Evolutionary conservation across 2,329 filamentous ascomycete genomes (phyloP).

Genomic region (Venturia aucupariae): DNA sequence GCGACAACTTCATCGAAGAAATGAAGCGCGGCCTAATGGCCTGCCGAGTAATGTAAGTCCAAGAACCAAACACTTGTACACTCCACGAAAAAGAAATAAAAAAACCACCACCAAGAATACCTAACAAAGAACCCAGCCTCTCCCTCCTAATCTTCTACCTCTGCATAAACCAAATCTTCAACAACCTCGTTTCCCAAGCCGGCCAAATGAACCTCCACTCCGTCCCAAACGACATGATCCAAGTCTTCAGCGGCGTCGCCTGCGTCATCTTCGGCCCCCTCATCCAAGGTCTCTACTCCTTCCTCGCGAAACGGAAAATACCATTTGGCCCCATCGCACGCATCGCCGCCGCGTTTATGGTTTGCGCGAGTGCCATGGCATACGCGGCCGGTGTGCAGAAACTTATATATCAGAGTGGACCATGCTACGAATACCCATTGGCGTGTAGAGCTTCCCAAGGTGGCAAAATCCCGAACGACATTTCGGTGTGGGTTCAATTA

Average conservation of each 20-base stretch:
- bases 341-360: slow-evolving; percentile 26
- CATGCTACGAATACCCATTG: slow-evolving; percentile 29
- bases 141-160: slow-evolving; percentile 28
- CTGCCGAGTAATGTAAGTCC: slow-evolving; percentile 24
- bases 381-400: slow-evolving; percentile 26
- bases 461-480: slow-evolving; percentile 21
- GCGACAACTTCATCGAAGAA: slow-evolving; percentile 21
- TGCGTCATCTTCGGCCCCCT: slow-evolving; percentile 27
- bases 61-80: too few relatives aligned
- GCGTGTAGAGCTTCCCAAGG: slow-evolving; percentile 21
- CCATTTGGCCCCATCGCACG: slow-evolving; percentile 24
- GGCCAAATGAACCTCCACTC: slow-evolving; percentile 26
- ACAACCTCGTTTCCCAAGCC: slow-evolving; percentile 30
- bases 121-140: slow-evolving; percentile 16
- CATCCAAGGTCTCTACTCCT: slow-evolving; percentile 24
- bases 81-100: neutral
- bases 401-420: slow-evolving; percentile 24
- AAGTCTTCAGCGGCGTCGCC: slow-evolving; percentile 24
- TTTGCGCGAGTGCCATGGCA: slow-evolving; percentile 23
- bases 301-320: slow-evolving; percentile 23
- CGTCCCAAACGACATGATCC: slow-evolving; percentile 29
- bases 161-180: slow-evolving; percentile 32
- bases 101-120: neutral
- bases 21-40: slow-evolving; percentile 24
- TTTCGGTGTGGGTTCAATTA: slow-evolving; percentile 33